Base-by-base conservation (phyloP, 108 stramenopile species). In the Licmophora abbreviata region DNA sequence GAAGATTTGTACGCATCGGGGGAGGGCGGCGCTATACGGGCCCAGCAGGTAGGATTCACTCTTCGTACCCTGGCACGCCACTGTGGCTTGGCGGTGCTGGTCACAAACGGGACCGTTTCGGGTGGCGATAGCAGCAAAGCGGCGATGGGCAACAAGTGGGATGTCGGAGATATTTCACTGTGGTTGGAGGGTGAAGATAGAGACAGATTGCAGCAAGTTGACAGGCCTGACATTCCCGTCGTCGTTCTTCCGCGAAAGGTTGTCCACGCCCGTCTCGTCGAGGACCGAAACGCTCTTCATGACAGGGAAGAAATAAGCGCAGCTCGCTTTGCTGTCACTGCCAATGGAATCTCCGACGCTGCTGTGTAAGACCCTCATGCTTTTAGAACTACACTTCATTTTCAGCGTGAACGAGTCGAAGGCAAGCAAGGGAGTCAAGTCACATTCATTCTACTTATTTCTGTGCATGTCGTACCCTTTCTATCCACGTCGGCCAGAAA, bases 401-500 rank as follows among this genome's bases (percentile, higher is more conserved):
- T n/a, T n/a, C n/a, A n/a, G n/a, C n/a, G n/a, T n/a, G n/a, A n/a
- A n/a, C n/a, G n/a, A n/a, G n/a, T n/a, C n/a, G n/a, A n/a, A n/a
- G n/a, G n/a, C n/a, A n/a, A n/a, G 12, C 10, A 12, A 35, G 12
- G 34, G 34, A 35, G 34, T 35, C 10, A 12, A 35, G n/a, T n/a
- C n/a, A n/a, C n/a, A n/a, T n/a, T n/a, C n/a, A n/a, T n/a, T 35
- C 34, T 11, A 35, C 34, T 46, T 14, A 21, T 46, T n/a, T 25
- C 24, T 46, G 60, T 30, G 64, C 68, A 7, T 61, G 49, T 22
- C 50, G 14, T 0, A 79, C 78, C 11, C 51, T 58, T 21, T 63
- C 42, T 33, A 64, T 17, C 76, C 78, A 86, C 0, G 25, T 44
- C 9, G 69, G 69, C 83, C 80, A 92, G 61, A 86, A 91, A 11